Evolutionary conservation across 176 grass and related monocot species (phyloP), one percentile per base, ranked within the genome.

Genomic region (Oryza meridionalis): DNA sequence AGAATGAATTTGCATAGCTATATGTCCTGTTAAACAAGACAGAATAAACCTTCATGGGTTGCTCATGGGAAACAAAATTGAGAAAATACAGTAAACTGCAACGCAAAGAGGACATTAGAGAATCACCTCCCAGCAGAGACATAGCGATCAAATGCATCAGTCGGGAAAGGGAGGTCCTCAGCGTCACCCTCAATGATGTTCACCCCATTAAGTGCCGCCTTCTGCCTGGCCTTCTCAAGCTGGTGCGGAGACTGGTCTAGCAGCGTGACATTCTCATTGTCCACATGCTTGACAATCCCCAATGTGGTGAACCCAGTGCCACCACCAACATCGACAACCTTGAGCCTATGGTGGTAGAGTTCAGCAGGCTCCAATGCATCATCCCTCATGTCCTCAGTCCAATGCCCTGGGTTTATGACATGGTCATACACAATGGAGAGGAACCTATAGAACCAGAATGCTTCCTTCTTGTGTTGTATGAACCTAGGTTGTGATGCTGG

Each of bases 391-490:
- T 91, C 89, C 84, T 89, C 89, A 1, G 86, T 94, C 92, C 92
- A 94, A 67, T 94, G 94, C 40, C 84, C 88, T 6, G 84, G 91
- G 74, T 91, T 96, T 80, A 93, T 85, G 22, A 91, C 72, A 85
- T 96, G 91, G 32, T 93, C 91, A 45, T 96, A 96, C 1, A 91
- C 91, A 21, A 96, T 85, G 13, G 91, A 93, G 27, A 93, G 84
- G 21, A 96, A 88, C 7, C 90, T 84, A 62, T 93, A 93, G 78
- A 96, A 96, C 91, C 94, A 97, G 81, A 97, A 93, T 10, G 91
- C 94, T 73, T 93, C 91, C 86, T 93, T 85, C 70, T 97, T 97
- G 84, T 93, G 94, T 65, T 93, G 89, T 76, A 97, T 93, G 79
- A 97, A 97, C 59, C 94, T 81, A 45, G 91, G 94, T 70, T 90